Evolutionary conservation across 1,284 basidiomycete genomes (phyloP).

Genomic region (Heterobasidion parviporum): DNA sequence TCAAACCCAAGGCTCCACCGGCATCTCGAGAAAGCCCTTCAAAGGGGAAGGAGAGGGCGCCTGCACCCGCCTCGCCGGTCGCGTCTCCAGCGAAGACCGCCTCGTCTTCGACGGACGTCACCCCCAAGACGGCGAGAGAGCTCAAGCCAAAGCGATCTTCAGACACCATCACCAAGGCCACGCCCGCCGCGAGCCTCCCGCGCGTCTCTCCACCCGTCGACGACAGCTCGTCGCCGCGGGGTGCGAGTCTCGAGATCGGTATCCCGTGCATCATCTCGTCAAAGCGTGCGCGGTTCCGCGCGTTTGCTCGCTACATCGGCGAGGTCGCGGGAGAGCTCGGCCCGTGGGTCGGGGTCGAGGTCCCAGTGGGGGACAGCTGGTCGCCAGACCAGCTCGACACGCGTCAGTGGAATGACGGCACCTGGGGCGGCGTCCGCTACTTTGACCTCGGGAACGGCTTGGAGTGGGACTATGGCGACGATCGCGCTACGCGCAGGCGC

Average conservation of each 20-base stretch:
- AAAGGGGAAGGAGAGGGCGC: slow-evolving; percentile 19
- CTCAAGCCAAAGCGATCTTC: slow-evolving; percentile 25
- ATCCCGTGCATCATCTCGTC: slow-evolving; percentile 89
- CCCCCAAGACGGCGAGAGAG: slow-evolving; percentile 16
- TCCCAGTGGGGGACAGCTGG: slow-evolving; percentile 59
- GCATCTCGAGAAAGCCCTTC: slow-evolving; percentile 4
- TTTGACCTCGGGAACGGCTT: slow-evolving; percentile 59
- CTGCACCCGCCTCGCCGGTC: slow-evolving; percentile 6
- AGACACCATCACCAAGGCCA: slow-evolving; percentile 28
- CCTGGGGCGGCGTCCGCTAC: slow-evolving; percentile 71
- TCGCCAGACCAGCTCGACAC: slow-evolving; percentile 42
- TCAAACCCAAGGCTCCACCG: not conserved
- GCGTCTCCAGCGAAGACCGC: not conserved
- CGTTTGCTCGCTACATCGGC: slow-evolving; percentile 83
- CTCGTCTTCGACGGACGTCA: slow-evolving; percentile 12
- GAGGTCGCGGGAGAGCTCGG: slow-evolving; percentile 72
- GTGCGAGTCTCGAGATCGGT: slow-evolving; percentile 76
- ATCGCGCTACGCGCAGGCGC: slow-evolving; percentile 38
- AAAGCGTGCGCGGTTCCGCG: slow-evolving; percentile 77
- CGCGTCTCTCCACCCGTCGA: not conserved
- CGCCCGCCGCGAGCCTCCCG: slow-evolving; percentile 5
- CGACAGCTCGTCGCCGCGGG: slow-evolving; percentile 21
- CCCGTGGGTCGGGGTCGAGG: slow-evolving; percentile 89
- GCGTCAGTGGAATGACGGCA: slow-evolving; percentile 78
- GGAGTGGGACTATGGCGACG: slow-evolving; percentile 53